A percentile compares a stretch with the other conserved stretches of the same genome.
Conservation (phyloP, 495 filamentous ascomycete species). For the Penicillium canescens region DNA sequence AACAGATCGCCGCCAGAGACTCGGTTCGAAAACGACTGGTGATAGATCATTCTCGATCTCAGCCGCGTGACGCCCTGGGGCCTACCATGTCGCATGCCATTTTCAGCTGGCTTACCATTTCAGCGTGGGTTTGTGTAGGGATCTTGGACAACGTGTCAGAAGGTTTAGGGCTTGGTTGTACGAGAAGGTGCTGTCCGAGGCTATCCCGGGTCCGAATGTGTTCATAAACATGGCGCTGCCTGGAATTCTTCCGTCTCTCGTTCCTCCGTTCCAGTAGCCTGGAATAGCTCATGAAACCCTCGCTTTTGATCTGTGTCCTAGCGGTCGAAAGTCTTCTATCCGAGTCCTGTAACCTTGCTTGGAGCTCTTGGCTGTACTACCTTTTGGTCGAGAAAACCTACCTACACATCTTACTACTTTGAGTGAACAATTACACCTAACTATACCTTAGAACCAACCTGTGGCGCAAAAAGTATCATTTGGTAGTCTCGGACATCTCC, state of each 20-base stretch:
- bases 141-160: neutral
- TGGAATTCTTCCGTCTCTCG: slow-evolving; percentile 1
- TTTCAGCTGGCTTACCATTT: slow-evolving; percentile 10
- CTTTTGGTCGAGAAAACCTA: neutral
- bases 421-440: neutral
- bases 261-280: slow-evolving; percentile 10
- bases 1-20: slow-evolving; percentile 12
- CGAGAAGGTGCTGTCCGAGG: slow-evolving; percentile 8
- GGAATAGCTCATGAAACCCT: slow-evolving; percentile 6
- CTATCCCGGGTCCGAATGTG: slow-evolving; percentile 5
- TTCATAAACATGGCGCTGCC: neutral
- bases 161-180: slow-evolving; percentile 9
- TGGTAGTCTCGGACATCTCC: slow-evolving; percentile 3
- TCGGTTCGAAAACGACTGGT: slow-evolving; percentile 12
- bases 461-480: neutral
- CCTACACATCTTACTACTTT: neutral
- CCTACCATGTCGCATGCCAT: neutral
- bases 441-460: slow-evolving; percentile 1
- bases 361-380: neutral
- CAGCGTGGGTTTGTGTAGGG: neutral
- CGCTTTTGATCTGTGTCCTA: neutral
- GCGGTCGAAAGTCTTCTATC: neutral
- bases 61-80: slow-evolving; percentile 13
- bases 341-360: neutral
- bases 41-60: neutral